Conservation (phyloP, 192 early-diverging fungal genomes). For the Podochytrium sp. region DNA sequence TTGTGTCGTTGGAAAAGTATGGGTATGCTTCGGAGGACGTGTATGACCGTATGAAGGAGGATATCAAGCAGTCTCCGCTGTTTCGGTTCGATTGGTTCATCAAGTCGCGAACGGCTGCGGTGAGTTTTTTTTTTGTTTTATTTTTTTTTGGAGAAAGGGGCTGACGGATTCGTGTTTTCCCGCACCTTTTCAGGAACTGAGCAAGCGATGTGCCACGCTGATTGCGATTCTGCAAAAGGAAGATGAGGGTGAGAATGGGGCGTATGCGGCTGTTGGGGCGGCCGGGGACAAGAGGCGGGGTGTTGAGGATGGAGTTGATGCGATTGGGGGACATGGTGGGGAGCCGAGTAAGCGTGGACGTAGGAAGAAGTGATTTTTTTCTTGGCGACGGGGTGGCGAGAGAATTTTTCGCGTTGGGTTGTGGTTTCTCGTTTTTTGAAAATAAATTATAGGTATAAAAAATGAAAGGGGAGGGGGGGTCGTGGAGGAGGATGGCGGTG, state of each 20-base stretch:
- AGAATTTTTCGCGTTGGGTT: too few species aligned
- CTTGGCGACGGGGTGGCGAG: too few species aligned
- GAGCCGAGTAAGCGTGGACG: constrained; percentile 12
- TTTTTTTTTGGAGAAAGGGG: too few species aligned
- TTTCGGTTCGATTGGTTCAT: constrained; percentile 99
- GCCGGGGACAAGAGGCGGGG: not conserved
- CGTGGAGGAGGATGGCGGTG: too few species aligned
- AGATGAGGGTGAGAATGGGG: constrained; percentile 27
- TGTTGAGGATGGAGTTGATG: not conserved
- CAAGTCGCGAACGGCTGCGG: constrained; percentile 84
- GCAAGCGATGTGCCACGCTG: constrained; percentile 22
- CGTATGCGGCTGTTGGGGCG: too few species aligned
- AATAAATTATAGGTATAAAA: too few species aligned
- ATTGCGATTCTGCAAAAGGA: constrained; percentile 36
- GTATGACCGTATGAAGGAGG: constrained; percentile 88
- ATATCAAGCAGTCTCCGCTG: constrained; percentile 77
- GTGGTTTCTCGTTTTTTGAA: too few species aligned
- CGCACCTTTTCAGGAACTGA: constrained; percentile 40
- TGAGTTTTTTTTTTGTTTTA: constrained; percentile 8
- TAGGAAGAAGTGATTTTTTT: constrained; percentile 15
- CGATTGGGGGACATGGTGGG: not conserved
- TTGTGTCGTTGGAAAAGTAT: constrained; percentile 85
- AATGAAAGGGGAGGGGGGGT: too few species aligned
- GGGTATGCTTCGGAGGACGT: constrained; percentile 92
- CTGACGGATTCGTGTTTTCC: too few species aligned